Conservation (phyloP, 2,329 filamentous ascomycete species). For the Colletotrichum theobromicola region DNA sequence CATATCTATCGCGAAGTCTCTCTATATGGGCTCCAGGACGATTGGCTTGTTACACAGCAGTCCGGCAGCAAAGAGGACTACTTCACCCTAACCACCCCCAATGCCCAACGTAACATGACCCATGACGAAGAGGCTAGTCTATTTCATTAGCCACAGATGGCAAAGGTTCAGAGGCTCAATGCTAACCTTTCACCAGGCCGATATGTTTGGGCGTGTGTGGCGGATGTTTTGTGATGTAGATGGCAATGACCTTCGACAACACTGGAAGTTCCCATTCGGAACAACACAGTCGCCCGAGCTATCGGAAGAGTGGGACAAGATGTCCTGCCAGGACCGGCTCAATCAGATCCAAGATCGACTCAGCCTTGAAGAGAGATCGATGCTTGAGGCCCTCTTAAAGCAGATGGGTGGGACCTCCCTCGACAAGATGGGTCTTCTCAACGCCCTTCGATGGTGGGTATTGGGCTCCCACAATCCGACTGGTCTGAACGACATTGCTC, state of each 20-base stretch:
- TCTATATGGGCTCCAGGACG: neutral
- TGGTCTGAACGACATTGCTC: neutral
- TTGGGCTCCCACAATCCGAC: slow-evolving; percentile 20
- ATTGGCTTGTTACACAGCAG: neutral
- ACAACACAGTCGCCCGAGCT: slow-evolving; percentile 3
- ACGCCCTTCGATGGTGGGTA: slow-evolving; percentile 11
- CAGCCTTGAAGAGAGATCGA: slow-evolving; percentile 27
- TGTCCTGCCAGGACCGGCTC: slow-evolving; percentile 32
- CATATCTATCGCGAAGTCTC: neutral
- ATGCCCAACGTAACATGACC: neutral
- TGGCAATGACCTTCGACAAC: neutral
- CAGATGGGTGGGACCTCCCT: slow-evolving; percentile 29
- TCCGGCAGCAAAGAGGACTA: neutral
- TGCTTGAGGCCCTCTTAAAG: slow-evolving; percentile 28
- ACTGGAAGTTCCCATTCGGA: slow-evolving; percentile 7
- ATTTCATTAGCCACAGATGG: neutral
- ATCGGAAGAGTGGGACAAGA: slow-evolving; percentile 22
- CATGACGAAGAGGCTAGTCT: neutral
- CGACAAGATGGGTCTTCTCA: slow-evolving; percentile 27
- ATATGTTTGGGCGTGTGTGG: slow-evolving; percentile 24
- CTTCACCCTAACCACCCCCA: neutral
- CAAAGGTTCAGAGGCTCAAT: neutral
- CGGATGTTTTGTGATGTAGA: neutral
- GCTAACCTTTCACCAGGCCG: slow-evolving; percentile 3
- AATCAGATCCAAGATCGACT: slow-evolving; percentile 31